phyloP scores from a whole-genome alignment of 2,329 filamentous ascomycete species.

The Fusarium sp. region DNA sequence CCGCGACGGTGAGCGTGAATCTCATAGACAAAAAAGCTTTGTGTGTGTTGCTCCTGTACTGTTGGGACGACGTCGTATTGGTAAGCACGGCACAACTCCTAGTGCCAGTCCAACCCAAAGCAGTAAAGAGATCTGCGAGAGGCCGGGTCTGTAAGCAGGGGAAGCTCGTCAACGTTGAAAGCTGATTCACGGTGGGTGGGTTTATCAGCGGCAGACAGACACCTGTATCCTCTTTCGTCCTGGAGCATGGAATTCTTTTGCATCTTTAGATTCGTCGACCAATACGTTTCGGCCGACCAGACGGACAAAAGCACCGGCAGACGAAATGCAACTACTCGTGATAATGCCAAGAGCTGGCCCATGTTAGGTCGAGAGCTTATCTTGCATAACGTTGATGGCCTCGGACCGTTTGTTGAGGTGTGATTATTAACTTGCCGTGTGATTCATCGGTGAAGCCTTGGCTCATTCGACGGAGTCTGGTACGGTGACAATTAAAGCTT shows the following conservation, averaged over 20 bases:
- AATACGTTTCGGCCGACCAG: neutral
- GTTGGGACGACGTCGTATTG: neutral
- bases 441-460: neutral
- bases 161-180: neutral
- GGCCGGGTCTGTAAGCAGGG: neutral
- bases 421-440: neutral
- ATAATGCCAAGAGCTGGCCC: neutral
- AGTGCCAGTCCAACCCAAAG: neutral
- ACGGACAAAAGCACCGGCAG: neutral
- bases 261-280: neutral
- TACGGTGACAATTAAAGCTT: neutral
- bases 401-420: neutral
- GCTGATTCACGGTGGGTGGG: neutral
- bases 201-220: neutral
- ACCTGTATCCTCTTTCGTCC: neutral
- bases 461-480: neutral
- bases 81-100: conserved; percentile 6
- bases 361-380: neutral
- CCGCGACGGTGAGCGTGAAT: neutral
- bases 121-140: neutral
- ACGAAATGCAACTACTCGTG: neutral
- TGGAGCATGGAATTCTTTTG: neutral
- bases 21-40: neutral
- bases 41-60: neutral
- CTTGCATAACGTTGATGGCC: conserved; percentile 6